Conservation (phyloP, 352 stramenopile species). For the Globisporangium parvum region DNA sequence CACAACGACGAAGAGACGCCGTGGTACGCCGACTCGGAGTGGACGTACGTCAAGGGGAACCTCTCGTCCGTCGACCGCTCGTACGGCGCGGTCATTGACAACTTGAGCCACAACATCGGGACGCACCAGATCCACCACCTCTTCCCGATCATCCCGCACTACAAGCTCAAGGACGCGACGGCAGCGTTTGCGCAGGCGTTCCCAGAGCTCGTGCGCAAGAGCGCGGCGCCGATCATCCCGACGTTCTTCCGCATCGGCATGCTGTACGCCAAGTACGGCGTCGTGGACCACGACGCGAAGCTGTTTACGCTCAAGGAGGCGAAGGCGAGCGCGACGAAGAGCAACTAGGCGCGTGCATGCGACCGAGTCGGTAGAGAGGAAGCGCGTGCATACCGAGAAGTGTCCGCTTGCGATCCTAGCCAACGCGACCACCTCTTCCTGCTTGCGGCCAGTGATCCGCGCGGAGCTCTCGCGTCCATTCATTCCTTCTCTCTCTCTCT, state of each 20-base stretch:
- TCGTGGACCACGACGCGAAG: slow-evolving; percentile 57
- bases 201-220: slow-evolving; percentile 69
- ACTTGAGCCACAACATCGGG: slow-evolving; percentile 85
- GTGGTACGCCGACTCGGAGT: slow-evolving; percentile 80
- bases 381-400: not conserved
- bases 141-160: slow-evolving; percentile 85
- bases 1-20: slow-evolving; percentile 81
- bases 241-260: slow-evolving; percentile 56
- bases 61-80: slow-evolving; percentile 75
- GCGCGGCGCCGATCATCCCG: slow-evolving; percentile 55
- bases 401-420: no score
- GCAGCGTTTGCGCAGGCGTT: slow-evolving; percentile 58
- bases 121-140: slow-evolving; percentile 85
- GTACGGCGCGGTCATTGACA: slow-evolving; percentile 74
- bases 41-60: slow-evolving; percentile 83
- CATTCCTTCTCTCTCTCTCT: not conserved
- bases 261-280: slow-evolving; percentile 66
- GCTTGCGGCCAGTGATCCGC: no score
- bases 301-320: slow-evolving; percentile 69
- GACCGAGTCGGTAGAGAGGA: not conserved
- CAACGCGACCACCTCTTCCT: no score
- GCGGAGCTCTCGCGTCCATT: not conserved
- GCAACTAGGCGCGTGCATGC: slow-evolving; percentile 5
- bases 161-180: slow-evolving; percentile 68
- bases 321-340: slow-evolving; percentile 22